A percentile compares a stretch with the other conserved stretches of the same genome.
Evolutionary conservation across 2,329 filamentous ascomycete species (phyloP).

Genomic region (Beauveria scarabaeidicola): DNA sequence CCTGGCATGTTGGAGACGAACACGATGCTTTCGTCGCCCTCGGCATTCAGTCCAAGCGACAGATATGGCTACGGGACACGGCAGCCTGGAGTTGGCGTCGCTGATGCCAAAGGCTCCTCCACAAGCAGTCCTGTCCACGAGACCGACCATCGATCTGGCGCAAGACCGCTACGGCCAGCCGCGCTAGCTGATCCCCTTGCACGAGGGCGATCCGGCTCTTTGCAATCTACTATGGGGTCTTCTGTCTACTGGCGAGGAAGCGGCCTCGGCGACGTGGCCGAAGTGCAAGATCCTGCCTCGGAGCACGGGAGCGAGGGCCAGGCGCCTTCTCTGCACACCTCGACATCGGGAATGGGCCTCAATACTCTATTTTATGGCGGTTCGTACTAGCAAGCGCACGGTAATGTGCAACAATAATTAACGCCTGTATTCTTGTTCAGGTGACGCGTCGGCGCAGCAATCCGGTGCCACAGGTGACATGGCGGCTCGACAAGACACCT

Average conservation of each 20-base stretch:
- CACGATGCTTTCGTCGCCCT: slow-evolving; percentile 48
- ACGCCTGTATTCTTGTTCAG: slow-evolving; percentile 1
- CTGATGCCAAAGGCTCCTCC: slow-evolving; percentile 18
- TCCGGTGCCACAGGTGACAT: slow-evolving; percentile 7
- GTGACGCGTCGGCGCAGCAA: background rate
- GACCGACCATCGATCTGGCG: slow-evolving; percentile 28
- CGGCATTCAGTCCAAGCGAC: slow-evolving; percentile 30
- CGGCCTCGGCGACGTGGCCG: slow-evolving; percentile 4
- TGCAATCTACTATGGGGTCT: slow-evolving; percentile 50
- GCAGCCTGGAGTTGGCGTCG: slow-evolving; percentile 32
- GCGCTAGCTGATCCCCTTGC: slow-evolving; percentile 50
- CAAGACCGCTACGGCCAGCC: slow-evolving; percentile 48
- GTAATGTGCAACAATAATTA: slow-evolving; percentile 4
- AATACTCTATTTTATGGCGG: slow-evolving; percentile 9
- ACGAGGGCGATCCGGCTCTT: slow-evolving; percentile 46
- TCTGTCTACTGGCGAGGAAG: slow-evolving; percentile 46
- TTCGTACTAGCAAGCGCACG: background rate
- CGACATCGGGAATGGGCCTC: slow-evolving; percentile 6
- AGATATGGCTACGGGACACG: slow-evolving; percentile 30
- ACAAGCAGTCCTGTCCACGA: slow-evolving; percentile 14
- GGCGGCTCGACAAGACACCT: background rate
- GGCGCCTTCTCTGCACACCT: background rate
- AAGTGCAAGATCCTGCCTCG: background rate
- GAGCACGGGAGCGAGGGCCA: slow-evolving; percentile 5
- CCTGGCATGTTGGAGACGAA: slow-evolving; percentile 46